Conservation (phyloP, 805 yeast species). For the Metschnikowia orientalis region DNA sequence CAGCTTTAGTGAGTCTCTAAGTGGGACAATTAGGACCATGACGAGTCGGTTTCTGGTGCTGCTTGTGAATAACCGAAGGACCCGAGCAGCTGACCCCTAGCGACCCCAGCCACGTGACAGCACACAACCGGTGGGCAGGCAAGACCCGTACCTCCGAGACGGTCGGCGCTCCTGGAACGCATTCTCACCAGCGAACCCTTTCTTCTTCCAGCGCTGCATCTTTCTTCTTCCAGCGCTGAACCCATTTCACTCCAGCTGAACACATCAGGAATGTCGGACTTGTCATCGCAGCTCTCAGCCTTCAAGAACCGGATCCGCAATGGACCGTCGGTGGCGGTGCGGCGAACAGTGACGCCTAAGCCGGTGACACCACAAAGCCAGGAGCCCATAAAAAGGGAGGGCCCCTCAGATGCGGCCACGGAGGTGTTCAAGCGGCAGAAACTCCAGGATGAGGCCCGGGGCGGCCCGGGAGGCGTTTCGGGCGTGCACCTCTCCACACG, state of each 20-base stretch:
- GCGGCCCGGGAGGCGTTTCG: constrained; percentile 24
- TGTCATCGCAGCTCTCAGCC: constrained; percentile 43
- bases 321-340: constrained; percentile 39
- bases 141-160: too few relatives aligned
- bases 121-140: too few relatives aligned
- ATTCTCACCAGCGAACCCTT: too few relatives aligned
- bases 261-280: constrained; percentile 25
- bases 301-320: constrained; percentile 42
- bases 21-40: too few relatives aligned
- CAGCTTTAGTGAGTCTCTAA: too few relatives aligned
- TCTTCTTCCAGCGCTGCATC: too few relatives aligned
- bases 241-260: constrained; percentile 5
- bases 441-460: constrained; percentile 18
- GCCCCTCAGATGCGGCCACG: constrained; percentile 19
- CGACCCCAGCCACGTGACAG: too few relatives aligned
- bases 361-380: constrained; percentile 15
- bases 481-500: constrained; percentile 78
- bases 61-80: too few relatives aligned
- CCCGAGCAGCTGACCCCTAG: too few relatives aligned
- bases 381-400: constrained; percentile 14
- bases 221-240: too few relatives aligned
- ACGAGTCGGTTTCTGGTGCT: too few relatives aligned
- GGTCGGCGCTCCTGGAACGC: too few relatives aligned
- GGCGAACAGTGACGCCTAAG: constrained; percentile 21
- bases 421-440: constrained; percentile 34